Conservation (phyloP, 768 basidiomycete genomes). For the Zangia roseola region DNA sequence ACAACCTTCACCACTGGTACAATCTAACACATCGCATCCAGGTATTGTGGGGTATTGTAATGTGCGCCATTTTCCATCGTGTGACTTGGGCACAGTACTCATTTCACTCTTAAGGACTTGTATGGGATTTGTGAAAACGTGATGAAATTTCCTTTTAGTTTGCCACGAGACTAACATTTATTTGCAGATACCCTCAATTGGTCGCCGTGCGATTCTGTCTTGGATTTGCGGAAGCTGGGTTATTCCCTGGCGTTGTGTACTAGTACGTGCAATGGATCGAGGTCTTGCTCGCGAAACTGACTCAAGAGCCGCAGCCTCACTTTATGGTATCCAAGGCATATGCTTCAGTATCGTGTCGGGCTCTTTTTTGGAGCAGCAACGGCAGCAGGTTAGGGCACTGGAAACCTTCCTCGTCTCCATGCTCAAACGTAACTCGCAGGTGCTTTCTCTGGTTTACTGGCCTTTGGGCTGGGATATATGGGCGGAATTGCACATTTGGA, state of each 20-base stretch:
- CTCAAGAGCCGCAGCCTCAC: slow-evolving; percentile 42
- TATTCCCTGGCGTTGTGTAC: slow-evolving; percentile 74
- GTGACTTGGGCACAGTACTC: not conserved
- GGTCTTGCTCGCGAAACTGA: not conserved
- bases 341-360: slow-evolving; percentile 57
- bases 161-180: not conserved
- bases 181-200: slow-evolving; percentile 56
- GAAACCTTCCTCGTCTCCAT: accelerated
- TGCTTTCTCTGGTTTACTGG: slow-evolving; percentile 60
- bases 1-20: not conserved
- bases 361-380: slow-evolving; percentile 68
- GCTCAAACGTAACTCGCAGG: slow-evolving; percentile 16
- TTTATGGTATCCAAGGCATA: slow-evolving; percentile 66
- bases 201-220: slow-evolving; percentile 57
- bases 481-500: slow-evolving; percentile 40
- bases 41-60: slow-evolving; percentile 64
- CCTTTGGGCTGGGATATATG: slow-evolving; percentile 56
- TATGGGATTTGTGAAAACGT: slow-evolving; percentile 72
- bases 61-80: slow-evolving; percentile 35
- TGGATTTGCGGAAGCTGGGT: slow-evolving; percentile 66
- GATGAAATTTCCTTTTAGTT: not conserved
- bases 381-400: slow-evolving; percentile 41
- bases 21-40: slow-evolving; percentile 20
- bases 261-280: slow-evolving; percentile 44
- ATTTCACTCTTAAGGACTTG: slow-evolving; percentile 41